Evolutionary conservation across 78 protist species (phyloP).

Genomic region (Dictyostelium citrinum): DNA sequence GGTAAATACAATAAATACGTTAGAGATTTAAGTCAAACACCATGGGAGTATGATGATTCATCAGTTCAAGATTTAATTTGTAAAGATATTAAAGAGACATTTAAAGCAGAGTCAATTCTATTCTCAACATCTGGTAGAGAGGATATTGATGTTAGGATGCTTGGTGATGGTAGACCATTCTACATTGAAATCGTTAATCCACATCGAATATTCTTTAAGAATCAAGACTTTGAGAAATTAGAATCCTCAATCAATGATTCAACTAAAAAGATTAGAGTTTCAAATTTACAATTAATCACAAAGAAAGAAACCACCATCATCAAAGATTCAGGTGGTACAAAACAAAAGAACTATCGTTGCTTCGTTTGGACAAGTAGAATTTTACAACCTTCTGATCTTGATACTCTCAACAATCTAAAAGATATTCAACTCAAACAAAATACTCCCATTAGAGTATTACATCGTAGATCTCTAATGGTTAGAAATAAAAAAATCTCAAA

Average conservation of each 20-base stretch:
- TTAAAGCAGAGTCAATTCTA: background rate
- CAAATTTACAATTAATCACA: conserved; percentile 73
- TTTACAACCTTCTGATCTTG: conserved; percentile 17
- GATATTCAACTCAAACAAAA: conserved; percentile 53
- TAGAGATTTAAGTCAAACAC: conserved; percentile 51
- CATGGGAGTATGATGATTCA: background rate
- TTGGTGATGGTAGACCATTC: conserved; percentile 93
- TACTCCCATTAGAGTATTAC: conserved; percentile 94
- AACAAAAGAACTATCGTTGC: conserved; percentile 82
- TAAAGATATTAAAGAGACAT: background rate
- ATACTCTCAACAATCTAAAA: background rate
- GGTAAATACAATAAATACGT: conserved; percentile 58
- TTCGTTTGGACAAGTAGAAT: conserved; percentile 70
- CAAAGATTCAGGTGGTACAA: conserved; percentile 71
- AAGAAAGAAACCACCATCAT: conserved; percentile 53
- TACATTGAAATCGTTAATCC: conserved; percentile 83
- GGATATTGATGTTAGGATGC: conserved; percentile 95
- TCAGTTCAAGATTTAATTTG: background rate
- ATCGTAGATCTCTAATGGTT: conserved; percentile 64
- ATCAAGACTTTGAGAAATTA: conserved; percentile 4
- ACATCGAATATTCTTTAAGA: background rate
- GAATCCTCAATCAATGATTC: conserved; percentile 3
- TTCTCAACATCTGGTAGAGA: conserved; percentile 89
- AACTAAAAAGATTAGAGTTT: conserved; percentile 20
- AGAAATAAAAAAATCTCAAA: conserved; percentile 57